Percentiles rank a stretch among this genome's conserved stretches.
phyloP scores from a whole-genome alignment of 164 flowering plant species.

The Chloranthus sessilifolius region DNA sequence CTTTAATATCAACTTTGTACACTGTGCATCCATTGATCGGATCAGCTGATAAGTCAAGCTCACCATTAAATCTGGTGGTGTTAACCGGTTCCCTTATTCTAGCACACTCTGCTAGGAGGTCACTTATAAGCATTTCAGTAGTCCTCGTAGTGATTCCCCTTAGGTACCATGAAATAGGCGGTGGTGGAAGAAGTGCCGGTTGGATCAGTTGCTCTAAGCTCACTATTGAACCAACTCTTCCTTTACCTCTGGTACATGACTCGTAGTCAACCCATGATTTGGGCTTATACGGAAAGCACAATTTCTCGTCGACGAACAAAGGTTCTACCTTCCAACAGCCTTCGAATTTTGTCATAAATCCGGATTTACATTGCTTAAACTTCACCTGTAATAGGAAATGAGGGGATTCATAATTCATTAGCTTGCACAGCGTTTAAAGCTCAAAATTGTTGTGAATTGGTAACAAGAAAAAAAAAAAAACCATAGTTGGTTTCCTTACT shows the following conservation, averaged over 20 bases:
- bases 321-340: constrained; percentile 89
- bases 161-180: constrained; percentile 97
- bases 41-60: constrained; percentile 7
- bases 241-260: constrained; percentile 68
- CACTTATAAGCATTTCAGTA: constrained; percentile 74
- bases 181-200: constrained; percentile 91
- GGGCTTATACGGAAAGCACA: constrained; percentile 66
- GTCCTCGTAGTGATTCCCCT: constrained; percentile 84
- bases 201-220: constrained; percentile 75
- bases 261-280: constrained; percentile 52
- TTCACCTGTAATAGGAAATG: constrained; percentile 49
- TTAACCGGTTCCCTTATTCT: constrained; percentile 47
- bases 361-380: constrained; percentile 83
- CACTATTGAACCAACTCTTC: constrained; percentile 80
- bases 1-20: constrained; percentile 40
- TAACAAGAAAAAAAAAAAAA: background rate
- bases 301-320: constrained; percentile 61
- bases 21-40: constrained; percentile 6
- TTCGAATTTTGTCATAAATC: constrained; percentile 88
- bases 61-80: background rate
- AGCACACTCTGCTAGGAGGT: constrained; percentile 67
- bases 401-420: background rate
- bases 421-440: too few relatives aligned
- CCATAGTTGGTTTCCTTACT: constrained; percentile 40
- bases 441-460: background rate